Evolutionary conservation across 345 rosid species (phyloP).

Genomic region (Melaleuca quinquenervia): DNA sequence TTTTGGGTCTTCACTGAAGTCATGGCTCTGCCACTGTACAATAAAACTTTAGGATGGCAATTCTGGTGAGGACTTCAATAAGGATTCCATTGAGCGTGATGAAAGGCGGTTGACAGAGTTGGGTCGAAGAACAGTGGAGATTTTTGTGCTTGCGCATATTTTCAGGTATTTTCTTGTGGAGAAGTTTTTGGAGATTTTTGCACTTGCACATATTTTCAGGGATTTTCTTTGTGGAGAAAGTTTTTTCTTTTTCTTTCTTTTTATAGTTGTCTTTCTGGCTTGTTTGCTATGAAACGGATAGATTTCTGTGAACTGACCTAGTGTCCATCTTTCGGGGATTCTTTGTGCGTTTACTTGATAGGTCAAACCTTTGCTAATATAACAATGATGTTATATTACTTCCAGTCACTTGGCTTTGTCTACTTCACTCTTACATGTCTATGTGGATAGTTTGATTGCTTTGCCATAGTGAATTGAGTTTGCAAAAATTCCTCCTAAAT

Average conservation of each 20-base stretch:
- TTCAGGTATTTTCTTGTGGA: conserved; percentile 41
- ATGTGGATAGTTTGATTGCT: neutral
- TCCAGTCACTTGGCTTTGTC: neutral
- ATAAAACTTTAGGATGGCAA: conserved; percentile 48
- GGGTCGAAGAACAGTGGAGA: conserved; percentile 88
- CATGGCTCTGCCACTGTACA: neutral
- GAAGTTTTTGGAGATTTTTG: neutral
- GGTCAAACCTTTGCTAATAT: neutral
- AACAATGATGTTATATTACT: neutral
- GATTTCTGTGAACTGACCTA: neutral
- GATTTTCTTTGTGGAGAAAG: neutral
- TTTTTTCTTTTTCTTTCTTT: neutral
- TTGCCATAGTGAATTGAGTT: neutral
- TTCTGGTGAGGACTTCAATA: conserved; percentile 69
- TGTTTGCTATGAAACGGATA: neutral
- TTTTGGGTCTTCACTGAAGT: neutral
- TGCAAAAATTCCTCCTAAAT: neutral
- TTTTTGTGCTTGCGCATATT: conserved; percentile 81
- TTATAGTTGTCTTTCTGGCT: neutral
- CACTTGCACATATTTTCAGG: neutral
- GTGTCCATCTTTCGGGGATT: neutral
- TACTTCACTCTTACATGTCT: neutral
- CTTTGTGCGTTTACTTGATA: neutral
- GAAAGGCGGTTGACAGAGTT: conserved; percentile 87
- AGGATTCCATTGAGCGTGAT: conserved; percentile 70